These are phyloP conservation scores for Yarrowia deformans DNA, from an alignment of 805 yeast genomes.

Conservation along the genomic window DNA sequence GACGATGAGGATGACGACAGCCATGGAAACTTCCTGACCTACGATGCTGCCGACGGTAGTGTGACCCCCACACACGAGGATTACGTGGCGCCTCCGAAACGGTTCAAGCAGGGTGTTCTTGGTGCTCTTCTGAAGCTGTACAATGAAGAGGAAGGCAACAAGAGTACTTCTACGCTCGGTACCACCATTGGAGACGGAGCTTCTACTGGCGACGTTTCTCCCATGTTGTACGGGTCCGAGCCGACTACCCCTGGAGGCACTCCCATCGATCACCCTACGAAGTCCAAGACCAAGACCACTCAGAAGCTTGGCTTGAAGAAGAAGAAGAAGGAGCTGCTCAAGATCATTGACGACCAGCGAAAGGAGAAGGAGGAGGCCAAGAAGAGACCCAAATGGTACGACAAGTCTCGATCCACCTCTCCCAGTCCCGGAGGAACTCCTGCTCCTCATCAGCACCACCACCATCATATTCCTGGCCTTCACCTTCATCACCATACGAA, in stretches of 20 bases:
- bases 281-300: conserved; percentile 9
- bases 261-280: conserved; percentile 5
- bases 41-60: conserved; percentile 40
- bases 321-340: conserved; percentile 28
- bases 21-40: conserved; percentile 38
- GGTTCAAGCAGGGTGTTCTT: conserved; percentile 84
- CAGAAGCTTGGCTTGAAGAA: conserved; percentile 28
- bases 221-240: conserved; percentile 9
- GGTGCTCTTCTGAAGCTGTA: conserved; percentile 78
- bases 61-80: conserved; percentile 50
- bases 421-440: conserved; percentile 28
- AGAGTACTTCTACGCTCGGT: conserved; percentile 41
- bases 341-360: conserved; percentile 30
- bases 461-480: conserved; percentile 5
- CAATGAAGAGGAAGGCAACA: conserved; percentile 47
- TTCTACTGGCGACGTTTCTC: conserved; percentile 27
- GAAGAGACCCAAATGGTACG: conserved; percentile 32
- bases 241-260: conserved; percentile 36
- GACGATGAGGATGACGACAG: conserved; percentile 40
- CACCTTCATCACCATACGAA: neutral
- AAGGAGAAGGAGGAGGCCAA: conserved; percentile 23
- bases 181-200: conserved; percentile 31
- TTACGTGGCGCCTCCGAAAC: conserved; percentile 65
- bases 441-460: conserved; percentile 9
- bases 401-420: conserved; percentile 22